Evolutionary conservation across 2,329 filamentous ascomycete species (phyloP).

Genomic region (Monosporascus sp.): DNA sequence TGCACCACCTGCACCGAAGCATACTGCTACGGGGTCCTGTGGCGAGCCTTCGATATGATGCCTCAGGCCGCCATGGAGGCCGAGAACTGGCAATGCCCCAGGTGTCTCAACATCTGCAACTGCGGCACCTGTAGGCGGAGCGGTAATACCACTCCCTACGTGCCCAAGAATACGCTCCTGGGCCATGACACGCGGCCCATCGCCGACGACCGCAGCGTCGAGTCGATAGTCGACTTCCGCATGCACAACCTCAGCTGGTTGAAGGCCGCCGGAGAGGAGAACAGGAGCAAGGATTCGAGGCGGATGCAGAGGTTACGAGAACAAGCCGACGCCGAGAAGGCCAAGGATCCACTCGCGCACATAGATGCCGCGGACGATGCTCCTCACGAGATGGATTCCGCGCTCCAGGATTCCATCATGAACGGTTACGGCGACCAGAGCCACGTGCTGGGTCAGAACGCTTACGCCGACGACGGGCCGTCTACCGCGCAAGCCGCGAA

Average conservation of each 20-base stretch:
- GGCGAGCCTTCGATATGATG: constrained; percentile 84
- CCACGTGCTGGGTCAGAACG: constrained; percentile 23
- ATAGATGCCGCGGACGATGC: constrained; percentile 20
- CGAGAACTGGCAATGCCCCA: constrained; percentile 81
- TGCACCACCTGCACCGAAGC: constrained; percentile 71
- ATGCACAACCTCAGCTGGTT: constrained; percentile 85
- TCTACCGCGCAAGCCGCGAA: constrained; percentile 10
- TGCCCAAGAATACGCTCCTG: constrained; percentile 79
- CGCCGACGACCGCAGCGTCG: constrained; percentile 85
- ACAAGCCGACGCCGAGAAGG: constrained; percentile 53
- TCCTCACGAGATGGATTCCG: constrained; percentile 23
- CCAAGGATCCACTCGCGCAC: constrained; percentile 34
- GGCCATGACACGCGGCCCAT: constrained; percentile 88
- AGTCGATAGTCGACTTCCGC: constrained; percentile 85
- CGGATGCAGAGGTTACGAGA: constrained; percentile 52
- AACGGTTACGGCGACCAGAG: constrained; percentile 30
- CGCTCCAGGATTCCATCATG: constrained; percentile 25
- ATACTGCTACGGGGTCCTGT: constrained; percentile 93
- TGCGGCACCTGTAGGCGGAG: constrained; percentile 70
- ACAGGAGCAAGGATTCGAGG: constrained; percentile 50
- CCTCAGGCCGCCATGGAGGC: constrained; percentile 78
- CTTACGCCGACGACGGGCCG: constrained; percentile 8
- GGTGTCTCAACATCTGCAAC: constrained; percentile 80
- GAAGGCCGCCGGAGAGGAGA: constrained; percentile 52
- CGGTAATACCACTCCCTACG: constrained; percentile 68